Conservation (phyloP, 208 protist species). For the Phytomonas serpens region DNA sequence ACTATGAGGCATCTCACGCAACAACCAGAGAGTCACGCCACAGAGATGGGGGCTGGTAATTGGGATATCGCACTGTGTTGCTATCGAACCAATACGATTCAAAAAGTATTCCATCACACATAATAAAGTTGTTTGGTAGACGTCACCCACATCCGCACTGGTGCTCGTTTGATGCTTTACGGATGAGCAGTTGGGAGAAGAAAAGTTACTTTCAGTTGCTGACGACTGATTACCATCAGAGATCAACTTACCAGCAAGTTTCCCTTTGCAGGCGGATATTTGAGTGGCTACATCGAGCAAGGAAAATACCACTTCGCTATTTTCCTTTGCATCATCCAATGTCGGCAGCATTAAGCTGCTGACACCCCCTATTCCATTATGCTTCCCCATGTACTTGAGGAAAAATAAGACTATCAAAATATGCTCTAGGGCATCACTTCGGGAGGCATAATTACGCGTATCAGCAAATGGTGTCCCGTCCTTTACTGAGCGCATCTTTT, state of each 20-base stretch:
- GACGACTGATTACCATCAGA: constrained; percentile 9
- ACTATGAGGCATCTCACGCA: constrained; percentile 47
- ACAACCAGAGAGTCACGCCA: constrained; percentile 62
- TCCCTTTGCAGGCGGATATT: constrained; percentile 3
- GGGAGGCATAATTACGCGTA: not conserved
- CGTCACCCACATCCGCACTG: not conserved
- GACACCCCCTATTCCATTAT: not conserved
- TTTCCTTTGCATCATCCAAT: not conserved
- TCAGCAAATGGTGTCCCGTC: not conserved
- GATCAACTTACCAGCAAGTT: constrained; percentile 15
- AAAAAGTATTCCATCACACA: not conserved
- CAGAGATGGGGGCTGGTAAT: constrained; percentile 30
- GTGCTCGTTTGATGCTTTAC: not conserved
- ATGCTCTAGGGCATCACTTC: not conserved
- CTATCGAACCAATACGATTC: not conserved
- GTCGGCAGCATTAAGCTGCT: not conserved
- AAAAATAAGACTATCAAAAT: constrained; percentile 10
- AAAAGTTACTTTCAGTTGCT: not conserved
- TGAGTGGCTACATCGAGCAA: not conserved
- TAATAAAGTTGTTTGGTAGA: not conserved
- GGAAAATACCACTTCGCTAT: not conserved
- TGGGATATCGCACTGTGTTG: constrained; percentile 27
- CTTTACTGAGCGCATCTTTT: not conserved
- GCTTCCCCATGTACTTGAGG: constrained; percentile 5
- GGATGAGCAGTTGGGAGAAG: not conserved